Evolutionary conservation across 2,329 filamentous ascomycete genomes (phyloP), one percentile per base, ranked within the genome.

Genomic region (Hymenotorrendiella dingleyae): DNA sequence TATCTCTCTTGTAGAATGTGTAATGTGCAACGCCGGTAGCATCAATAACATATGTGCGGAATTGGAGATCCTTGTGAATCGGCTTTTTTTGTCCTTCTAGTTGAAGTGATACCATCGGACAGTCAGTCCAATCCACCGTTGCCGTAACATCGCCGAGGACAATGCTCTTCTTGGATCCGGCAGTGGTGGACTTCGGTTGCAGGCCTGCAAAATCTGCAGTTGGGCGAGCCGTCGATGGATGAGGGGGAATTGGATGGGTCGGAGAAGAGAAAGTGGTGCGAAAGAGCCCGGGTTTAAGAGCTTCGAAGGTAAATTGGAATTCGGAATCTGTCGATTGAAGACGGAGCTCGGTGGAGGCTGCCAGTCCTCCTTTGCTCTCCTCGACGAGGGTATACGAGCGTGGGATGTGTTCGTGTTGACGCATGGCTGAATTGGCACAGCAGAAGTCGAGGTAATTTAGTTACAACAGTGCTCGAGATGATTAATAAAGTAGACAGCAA

Each of bases 1-100:
- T 80, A 16, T 73, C 69, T 12, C 72, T 66, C 48, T 81, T 76
- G 58, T 83, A 82, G 11, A 68, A 63, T 0, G 76, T 78, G 56
- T 86, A 86, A 54, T 84, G 80, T 0, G 80, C 73, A 16, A 84
- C 64, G 1, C 82, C 82, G 0, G 65, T 59, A 0, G 74, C 74
- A 49, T 86, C 79, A 6, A 78, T 65, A 1, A 70, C 73, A 50
- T 86, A 87, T 0, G 82, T 84, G 8, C 83, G 77, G 53, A 76
- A 70, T 0, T 74, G 71, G 2, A 87, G 63, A 55, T 88, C 84
- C 2, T 66, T 61, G 54, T 84, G 75, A 4, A 87, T 64, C 0
- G 76, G 71, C 20, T 68, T 64, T n/a, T 68, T 51, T 6, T 70
- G 64, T 21, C 64, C 70, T 4, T 67, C 64, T 39, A 76, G 72